phyloP scores from a whole-genome alignment of 352 stramenopile genomes.

The Phytophthora kernoviae region DNA sequence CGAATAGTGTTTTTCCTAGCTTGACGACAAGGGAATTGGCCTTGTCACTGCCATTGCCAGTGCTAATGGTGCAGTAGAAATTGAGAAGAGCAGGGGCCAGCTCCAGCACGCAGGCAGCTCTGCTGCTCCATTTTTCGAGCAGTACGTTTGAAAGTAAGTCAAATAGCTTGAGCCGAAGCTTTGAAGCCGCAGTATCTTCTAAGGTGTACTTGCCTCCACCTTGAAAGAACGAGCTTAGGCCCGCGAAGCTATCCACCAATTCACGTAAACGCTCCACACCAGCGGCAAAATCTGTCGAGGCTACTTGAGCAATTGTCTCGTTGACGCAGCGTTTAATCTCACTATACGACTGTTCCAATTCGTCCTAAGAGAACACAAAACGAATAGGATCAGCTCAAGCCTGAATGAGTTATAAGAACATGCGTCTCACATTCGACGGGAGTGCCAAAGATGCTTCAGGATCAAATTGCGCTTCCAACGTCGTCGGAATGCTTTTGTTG shows the following conservation, averaged over 20 bases:
- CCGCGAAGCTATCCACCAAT: conserved; percentile 26
- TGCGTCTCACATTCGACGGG: conserved; percentile 40
- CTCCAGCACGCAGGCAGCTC: conserved; percentile 40
- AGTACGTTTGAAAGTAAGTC: conserved; percentile 15
- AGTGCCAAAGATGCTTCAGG: conserved; percentile 57
- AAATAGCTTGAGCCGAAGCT: conserved; percentile 38
- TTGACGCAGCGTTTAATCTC: conserved; percentile 33
- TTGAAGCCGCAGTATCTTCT: conserved; percentile 3
- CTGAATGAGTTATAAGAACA: not conserved
- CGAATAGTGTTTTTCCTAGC: conserved; percentile 68
- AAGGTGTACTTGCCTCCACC: conserved; percentile 2
- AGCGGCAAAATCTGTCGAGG: not conserved
- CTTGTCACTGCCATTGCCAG: conserved; percentile 6
- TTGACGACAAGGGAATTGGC: conserved; percentile 24
- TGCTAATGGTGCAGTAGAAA: conserved; percentile 26
- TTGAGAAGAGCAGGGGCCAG: conserved; percentile 47
- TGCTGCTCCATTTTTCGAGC: conserved; percentile 41
- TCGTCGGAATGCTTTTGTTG: conserved; percentile 3
- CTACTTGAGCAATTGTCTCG: conserved; percentile 14
- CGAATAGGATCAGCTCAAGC: conserved; percentile 3
- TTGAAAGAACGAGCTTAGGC: conserved; percentile 41
- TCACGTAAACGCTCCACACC: conserved; percentile 19
- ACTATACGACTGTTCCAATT: conserved; percentile 31
- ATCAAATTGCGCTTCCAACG: conserved; percentile 26
- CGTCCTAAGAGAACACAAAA: conserved; percentile 24